Percentiles rank a stretch among this genome's conserved stretches.
Conservation (phyloP, 176 grass and related monocot species). For the barley (Hordeum vulgare) region MorexV3_pseudomolecules_assembly NC_058522.1:575041333-575041832, state of each 20-base stretch:
- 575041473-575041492: conserved; percentile 25
- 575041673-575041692: conserved; percentile 36
- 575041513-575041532: conserved; percentile 25
- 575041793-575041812: conserved; percentile 20
- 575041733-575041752: conserved; percentile 37
- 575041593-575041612: conserved; percentile 18
- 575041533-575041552: conserved; percentile 23
- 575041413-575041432: conserved; percentile 51
- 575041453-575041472: not conserved
- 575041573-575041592: conserved; percentile 50
- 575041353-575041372: conserved; percentile 39
- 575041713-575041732: conserved; percentile 17
- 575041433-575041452: conserved; percentile 35
- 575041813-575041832: conserved; percentile 19
- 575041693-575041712: conserved; percentile 27
- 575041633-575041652: conserved; percentile 36
- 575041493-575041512: conserved; percentile 36
- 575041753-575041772: conserved; percentile 49
- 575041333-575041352: conserved; percentile 39
- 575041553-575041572: conserved; percentile 47
- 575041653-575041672: conserved; percentile 34
- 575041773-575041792: conserved; percentile 14
- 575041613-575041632: conserved; percentile 37
- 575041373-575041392: conserved; percentile 36
- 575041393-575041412: conserved; percentile 32